phyloP scores from a whole-genome alignment of 768 basidiomycete genomes.

The Leccinum obscurum region DNA sequence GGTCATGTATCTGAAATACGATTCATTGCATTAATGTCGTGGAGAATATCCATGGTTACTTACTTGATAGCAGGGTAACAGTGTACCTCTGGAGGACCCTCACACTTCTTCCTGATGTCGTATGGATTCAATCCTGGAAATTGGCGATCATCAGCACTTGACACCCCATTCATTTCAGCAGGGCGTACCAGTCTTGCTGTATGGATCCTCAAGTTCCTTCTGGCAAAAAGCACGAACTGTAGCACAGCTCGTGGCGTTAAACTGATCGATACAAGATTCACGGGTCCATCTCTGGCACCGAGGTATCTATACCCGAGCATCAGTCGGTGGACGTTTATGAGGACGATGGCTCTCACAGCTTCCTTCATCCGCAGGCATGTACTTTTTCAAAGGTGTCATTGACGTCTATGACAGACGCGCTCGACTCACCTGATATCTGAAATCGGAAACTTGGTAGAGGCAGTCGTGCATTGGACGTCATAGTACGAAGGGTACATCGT shows the following conservation, averaged over 20 bases:
- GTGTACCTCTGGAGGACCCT: conserved; percentile 45
- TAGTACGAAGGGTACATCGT: conserved; percentile 43
- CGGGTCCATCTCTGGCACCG: conserved; percentile 62
- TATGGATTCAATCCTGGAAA: conserved; percentile 53
- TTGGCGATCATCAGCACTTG: background rate
- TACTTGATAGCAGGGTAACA: conserved; percentile 61
- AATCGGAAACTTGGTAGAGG: conserved; percentile 48
- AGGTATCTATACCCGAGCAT: conserved; percentile 49
- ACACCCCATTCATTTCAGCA: conserved; percentile 1
- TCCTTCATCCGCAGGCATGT: conserved; percentile 45
- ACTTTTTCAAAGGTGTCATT: conserved; percentile 6
- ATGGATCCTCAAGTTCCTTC: conserved; percentile 31
- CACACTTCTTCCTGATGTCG: conserved; percentile 62
- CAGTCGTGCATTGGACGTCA: conserved; percentile 56
- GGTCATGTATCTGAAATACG: conserved; percentile 45
- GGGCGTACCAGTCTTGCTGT: conserved; percentile 24
- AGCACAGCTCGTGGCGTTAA: conserved; percentile 65
- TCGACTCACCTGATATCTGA: conserved; percentile 21
- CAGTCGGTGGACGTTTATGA: background rate
- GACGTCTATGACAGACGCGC: background rate
- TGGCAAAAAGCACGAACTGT: conserved; percentile 69
- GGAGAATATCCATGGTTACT: conserved; percentile 1
- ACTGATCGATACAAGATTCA: conserved; percentile 60
- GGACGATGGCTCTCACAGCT: conserved; percentile 29
- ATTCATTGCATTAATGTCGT: background rate